Evolutionary conservation across 306 rosid genomes (phyloP).

Genomic region (Malus orientalis): DNA sequence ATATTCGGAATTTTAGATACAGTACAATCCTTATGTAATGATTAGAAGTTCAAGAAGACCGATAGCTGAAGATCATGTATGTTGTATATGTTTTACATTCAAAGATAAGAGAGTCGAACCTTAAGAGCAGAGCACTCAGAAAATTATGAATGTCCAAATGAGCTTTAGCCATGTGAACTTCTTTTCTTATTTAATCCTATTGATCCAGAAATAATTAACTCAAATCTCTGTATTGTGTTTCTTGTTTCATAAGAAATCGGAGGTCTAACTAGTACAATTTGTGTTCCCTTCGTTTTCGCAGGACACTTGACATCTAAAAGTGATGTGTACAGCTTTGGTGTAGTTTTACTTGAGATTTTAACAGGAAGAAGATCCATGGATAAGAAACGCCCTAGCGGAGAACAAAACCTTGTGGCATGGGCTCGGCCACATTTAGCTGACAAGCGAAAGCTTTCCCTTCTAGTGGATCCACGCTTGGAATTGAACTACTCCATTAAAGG

Average conservation of each 20-base stretch:
- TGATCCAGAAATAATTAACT: background rate
- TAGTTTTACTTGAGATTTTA: conserved; percentile 80
- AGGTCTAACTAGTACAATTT: conserved; percentile 15
- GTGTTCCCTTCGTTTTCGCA: conserved; percentile 25
- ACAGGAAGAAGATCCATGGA: conserved; percentile 98
- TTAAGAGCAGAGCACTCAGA: background rate
- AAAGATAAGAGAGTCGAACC: background rate
- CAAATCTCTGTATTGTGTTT: background rate
- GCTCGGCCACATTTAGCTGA: conserved; percentile 83
- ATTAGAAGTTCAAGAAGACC: background rate
- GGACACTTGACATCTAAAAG: conserved; percentile 94
- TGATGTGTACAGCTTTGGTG: conserved; percentile 96
- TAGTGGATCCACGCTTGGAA: conserved; percentile 85
- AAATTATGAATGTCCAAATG: background rate
- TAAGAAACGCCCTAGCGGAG: conserved; percentile 89
- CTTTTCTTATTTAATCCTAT: background rate
- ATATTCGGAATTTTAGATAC: background rate
- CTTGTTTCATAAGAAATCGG: conserved; percentile 4
- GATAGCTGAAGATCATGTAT: background rate
- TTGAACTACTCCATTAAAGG: conserved; percentile 76
- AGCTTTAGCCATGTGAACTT: background rate
- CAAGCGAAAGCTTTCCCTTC: conserved; percentile 65
- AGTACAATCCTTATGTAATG: background rate
- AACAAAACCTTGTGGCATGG: conserved; percentile 91
- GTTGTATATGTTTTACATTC: background rate